Conservation (phyloP, 2,329 filamentous ascomycete species). For the Ustulina deusta region DNA sequence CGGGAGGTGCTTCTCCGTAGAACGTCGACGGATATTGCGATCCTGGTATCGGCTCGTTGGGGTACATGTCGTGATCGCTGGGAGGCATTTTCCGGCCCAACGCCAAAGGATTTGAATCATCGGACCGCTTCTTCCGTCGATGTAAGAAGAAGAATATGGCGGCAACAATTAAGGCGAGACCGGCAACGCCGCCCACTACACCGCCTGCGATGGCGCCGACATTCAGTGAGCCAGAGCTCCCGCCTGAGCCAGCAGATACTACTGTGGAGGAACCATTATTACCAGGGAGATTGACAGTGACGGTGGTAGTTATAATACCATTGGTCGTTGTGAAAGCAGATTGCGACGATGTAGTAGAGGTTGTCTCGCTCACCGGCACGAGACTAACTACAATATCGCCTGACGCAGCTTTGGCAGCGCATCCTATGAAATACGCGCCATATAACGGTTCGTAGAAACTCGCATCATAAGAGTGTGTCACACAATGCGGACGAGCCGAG, state of each 20-base stretch:
- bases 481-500: slow-evolving; percentile 45
- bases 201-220: slow-evolving; percentile 49
- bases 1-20: slow-evolving; percentile 48
- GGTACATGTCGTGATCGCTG: slow-evolving; percentile 42
- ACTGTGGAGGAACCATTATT: slow-evolving; percentile 37
- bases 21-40: slow-evolving; percentile 48
- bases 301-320: slow-evolving; percentile 37
- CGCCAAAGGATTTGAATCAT: slow-evolving; percentile 30
- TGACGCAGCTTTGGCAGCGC: slow-evolving; percentile 42
- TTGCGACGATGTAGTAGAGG: slow-evolving; percentile 14
- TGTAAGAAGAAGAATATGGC: slow-evolving; percentile 45
- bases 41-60: slow-evolving; percentile 44
- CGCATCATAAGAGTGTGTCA: slow-evolving; percentile 48
- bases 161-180: slow-evolving; percentile 44
- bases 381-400: slow-evolving; percentile 46
- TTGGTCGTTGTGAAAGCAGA: slow-evolving; percentile 33
- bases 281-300: slow-evolving; percentile 39
- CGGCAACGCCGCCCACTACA: slow-evolving; percentile 46
- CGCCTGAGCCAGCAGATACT: slow-evolving; percentile 10
- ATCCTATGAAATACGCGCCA: slow-evolving; percentile 47
- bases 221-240: slow-evolving; percentile 32
- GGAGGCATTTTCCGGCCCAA: slow-evolving; percentile 39
- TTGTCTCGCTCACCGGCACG: slow-evolving; percentile 10
- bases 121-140: slow-evolving; percentile 39
- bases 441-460: slow-evolving; percentile 46